phyloP scores from a whole-genome alignment of 805 yeast species.

The Jamesozyma rosinii region DNA sequence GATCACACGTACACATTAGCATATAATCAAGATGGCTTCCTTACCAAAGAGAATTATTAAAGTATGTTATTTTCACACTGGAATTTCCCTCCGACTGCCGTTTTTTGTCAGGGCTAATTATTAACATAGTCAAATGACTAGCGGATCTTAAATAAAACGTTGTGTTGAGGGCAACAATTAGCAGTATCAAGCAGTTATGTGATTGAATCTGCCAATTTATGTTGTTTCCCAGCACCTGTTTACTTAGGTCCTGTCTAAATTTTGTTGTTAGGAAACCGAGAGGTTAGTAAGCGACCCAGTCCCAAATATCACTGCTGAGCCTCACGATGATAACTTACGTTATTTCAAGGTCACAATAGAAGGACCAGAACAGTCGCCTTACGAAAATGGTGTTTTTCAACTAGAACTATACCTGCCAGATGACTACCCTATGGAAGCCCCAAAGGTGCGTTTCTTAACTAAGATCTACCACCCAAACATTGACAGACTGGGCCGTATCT shows the following conservation, averaged over 20 bases:
- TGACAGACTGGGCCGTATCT: constrained; percentile 88
- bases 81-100: too few relatives aligned
- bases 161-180: too few relatives aligned
- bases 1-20: too few relatives aligned
- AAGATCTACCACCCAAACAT: constrained; percentile 95
- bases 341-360: constrained; percentile 86
- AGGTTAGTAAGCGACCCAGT: constrained; percentile 88
- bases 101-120: too few relatives aligned
- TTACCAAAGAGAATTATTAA: constrained; percentile 89
- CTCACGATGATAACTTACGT: constrained; percentile 88
- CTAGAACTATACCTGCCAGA: constrained; percentile 87
- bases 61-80: constrained; percentile 36
- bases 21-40: constrained; percentile 28
- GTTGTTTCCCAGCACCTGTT: too few relatives aligned
- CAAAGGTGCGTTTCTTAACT: constrained; percentile 87
- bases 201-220: too few relatives aligned
- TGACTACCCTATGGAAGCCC: constrained; percentile 97
- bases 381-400: constrained; percentile 74
- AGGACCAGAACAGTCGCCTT: constrained; percentile 88
- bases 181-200: too few relatives aligned
- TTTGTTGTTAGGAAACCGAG: constrained; percentile 63
- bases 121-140: too few relatives aligned
- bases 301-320: constrained; percentile 87
- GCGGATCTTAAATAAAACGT: too few relatives aligned
- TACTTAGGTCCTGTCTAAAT: too few relatives aligned